Evolutionary conservation across 176 grass and related monocot species (phyloP), one percentile per base, ranked within the genome.

Genomic region (Aegilops sharonensis): DNA sequence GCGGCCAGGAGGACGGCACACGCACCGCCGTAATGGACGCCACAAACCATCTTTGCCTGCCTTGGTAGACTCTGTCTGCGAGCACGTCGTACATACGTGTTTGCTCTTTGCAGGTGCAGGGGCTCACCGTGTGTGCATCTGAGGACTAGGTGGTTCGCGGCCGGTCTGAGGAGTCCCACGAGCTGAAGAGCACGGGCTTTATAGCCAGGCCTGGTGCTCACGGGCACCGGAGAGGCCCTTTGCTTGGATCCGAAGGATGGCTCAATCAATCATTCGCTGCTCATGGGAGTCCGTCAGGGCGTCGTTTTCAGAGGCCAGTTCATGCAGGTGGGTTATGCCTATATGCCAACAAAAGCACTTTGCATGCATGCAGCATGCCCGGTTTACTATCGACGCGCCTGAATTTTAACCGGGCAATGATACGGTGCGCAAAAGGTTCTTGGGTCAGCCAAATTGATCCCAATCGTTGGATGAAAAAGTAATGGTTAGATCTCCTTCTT

Each of bases 171-270:
- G 42, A 7, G 36, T 20, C 34, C 29, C 14, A 17, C 29, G 37
- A 25, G 29, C 17, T 20, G 52, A 56, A 17, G 52, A 56, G 52
- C 52, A 56, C 63, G 8, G 32, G 20, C 7, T 82, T 82, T 36
- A 68, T 68, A 67, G 62, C 25, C 0, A 43, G 27, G 27, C 17
- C 11, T 14, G 78, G 42, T 5, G 63, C 5, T 32, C 36, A 30
- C 9, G 25, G 25, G 36, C 36, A 45, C 9, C 9, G 25, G 25
- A 60, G 63, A 81, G 79, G 27, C 35, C 35, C 85, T 87, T 90
- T 87, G 20, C 85, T 87, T 91, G 75, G 10, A 87, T 84, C 80
- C 21, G 75, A 84, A 87, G 85, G 68, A 68, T 83, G 23, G 23
- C 8, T 78, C 10, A 45, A 29, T 78, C 18, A 62, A 79, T 79